Evolutionary conservation across 768 basidiomycete species (phyloP).

Genomic region (Pisolithus sp.): DNA sequence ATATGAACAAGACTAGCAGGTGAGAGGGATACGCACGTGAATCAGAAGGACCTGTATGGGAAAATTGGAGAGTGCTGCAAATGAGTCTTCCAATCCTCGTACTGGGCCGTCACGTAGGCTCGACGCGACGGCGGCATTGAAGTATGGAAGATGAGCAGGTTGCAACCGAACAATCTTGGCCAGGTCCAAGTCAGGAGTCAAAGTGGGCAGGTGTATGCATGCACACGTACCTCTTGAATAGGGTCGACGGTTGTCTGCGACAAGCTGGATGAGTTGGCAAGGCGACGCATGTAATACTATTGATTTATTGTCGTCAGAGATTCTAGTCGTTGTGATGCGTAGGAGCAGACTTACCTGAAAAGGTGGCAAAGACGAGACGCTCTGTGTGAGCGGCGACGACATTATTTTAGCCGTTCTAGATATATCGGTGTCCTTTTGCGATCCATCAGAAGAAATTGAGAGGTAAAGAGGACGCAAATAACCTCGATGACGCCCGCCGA

Average conservation of each 20-base stretch:
- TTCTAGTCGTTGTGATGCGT: background rate
- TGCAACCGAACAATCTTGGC: slow-evolving; percentile 66
- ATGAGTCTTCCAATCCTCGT: slow-evolving; percentile 51
- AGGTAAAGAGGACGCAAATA: slow-evolving; percentile 1
- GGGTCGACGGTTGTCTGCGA: slow-evolving; percentile 22
- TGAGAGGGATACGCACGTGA: slow-evolving; percentile 39
- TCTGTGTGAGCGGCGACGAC: slow-evolving; percentile 70
- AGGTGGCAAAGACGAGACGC: slow-evolving; percentile 53
- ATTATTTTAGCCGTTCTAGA: slow-evolving; percentile 73
- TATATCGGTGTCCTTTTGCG: slow-evolving; percentile 51
- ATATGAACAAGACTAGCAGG: background rate
- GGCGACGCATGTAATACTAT: slow-evolving; percentile 47
- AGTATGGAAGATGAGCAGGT: slow-evolving; percentile 69
- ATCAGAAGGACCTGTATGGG: slow-evolving; percentile 53
- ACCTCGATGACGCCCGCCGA: slow-evolving; percentile 65
- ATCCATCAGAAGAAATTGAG: slow-evolving; percentile 1
- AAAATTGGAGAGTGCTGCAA: slow-evolving; percentile 43
- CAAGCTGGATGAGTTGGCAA: slow-evolving; percentile 32
- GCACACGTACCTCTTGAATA: slow-evolving; percentile 37
- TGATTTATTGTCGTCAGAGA: background rate
- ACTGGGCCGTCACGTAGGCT: slow-evolving; percentile 68
- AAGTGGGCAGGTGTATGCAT: background rate
- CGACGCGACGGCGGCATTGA: slow-evolving; percentile 71
- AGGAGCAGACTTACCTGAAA: slow-evolving; percentile 38
- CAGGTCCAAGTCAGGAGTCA: background rate